Base-by-base conservation (phyloP, 345 rosid species). In the Hibiscus trionum region DNA sequence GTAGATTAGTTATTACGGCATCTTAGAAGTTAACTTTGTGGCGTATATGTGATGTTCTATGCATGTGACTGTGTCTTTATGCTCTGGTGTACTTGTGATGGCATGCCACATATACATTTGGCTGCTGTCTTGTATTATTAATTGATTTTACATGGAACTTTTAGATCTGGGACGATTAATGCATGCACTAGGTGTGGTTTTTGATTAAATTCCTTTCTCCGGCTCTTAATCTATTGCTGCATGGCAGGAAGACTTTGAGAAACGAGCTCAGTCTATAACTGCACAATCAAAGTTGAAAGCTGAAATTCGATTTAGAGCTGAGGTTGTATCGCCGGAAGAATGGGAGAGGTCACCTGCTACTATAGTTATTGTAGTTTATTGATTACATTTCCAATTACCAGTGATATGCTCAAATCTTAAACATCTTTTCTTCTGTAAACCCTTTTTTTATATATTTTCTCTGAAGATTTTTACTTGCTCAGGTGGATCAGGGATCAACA, bases 401-500 rank as follows among this genome's bases (percentile, higher is more conserved):
- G 39, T 21, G 9, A 63, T 29, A 27, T 59, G 62, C 49, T 67
- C 39, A 67, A 55, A 69, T 27, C 47, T 64, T 64, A 37, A 11
- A 52, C 11, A 47, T 29, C 61, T 53, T 70, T 70, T 24, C 24
- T 71, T 44, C 17, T 44, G 35, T 71, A 59, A 31, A 26, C 29
- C 66, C 1, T 44, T 21, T 31, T 44, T 10, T 17, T 76, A 6
- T 21, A 24, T 57, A 6, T 21, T 24, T 62, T 53, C 65, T 67
- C 46, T 70, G 31, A 72, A 61, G 62, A 31, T 69, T 53, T 16
- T 71, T 33, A 26, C 19, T 39, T 44, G 59, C 42, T 80, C 78
- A 95, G 99, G 85, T 89, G 96, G 99, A 88, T 92, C 80, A 84
- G 80, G 75, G 99, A 90, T 70, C 97, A 90, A 80, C 97, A 95